Conservation (phyloP, 805 yeast genomes). For the Ogataea naganishii region DNA sequence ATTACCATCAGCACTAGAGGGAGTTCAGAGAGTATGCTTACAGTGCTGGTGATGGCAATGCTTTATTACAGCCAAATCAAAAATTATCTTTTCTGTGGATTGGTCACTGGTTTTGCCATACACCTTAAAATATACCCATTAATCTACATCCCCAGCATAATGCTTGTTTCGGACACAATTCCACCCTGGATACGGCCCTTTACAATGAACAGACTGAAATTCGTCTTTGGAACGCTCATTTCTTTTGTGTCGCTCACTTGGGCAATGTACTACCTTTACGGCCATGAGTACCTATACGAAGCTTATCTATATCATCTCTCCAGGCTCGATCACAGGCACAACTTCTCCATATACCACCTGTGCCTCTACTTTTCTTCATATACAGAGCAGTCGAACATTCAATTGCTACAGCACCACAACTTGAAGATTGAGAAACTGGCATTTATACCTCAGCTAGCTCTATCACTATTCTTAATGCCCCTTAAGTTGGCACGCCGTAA, state of each 20-base stretch:
- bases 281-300: slow-evolving; percentile 65
- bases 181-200: slow-evolving; percentile 28
- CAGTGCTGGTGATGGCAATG: slow-evolving; percentile 61
- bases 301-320: slow-evolving; percentile 77
- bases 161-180: slow-evolving; percentile 26
- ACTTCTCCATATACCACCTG: slow-evolving; percentile 82
- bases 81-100: slow-evolving; percentile 27
- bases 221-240: slow-evolving; percentile 28
- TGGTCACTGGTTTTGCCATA: slow-evolving; percentile 65
- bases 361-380: slow-evolving; percentile 57
- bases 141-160: slow-evolving; percentile 70
- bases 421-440: slow-evolving; percentile 39
- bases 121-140: slow-evolving; percentile 92
- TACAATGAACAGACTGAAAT: slow-evolving; percentile 32
- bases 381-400: slow-evolving; percentile 7
- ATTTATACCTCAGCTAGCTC: slow-evolving; percentile 70
- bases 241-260: slow-evolving; percentile 41
- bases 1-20: slow-evolving; percentile 90
- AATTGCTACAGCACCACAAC: slow-evolving; percentile 4
- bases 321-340: slow-evolving; percentile 89
- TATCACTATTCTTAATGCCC: slow-evolving; percentile 57
- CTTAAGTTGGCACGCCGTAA: slow-evolving; percentile 29
- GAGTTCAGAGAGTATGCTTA: slow-evolving; percentile 81
- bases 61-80: slow-evolving; percentile 36
- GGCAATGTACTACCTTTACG: slow-evolving; percentile 63